phyloP scores from a whole-genome alignment of 768 basidiomycete species.

The Termitomyces eurrhizus region DNA sequence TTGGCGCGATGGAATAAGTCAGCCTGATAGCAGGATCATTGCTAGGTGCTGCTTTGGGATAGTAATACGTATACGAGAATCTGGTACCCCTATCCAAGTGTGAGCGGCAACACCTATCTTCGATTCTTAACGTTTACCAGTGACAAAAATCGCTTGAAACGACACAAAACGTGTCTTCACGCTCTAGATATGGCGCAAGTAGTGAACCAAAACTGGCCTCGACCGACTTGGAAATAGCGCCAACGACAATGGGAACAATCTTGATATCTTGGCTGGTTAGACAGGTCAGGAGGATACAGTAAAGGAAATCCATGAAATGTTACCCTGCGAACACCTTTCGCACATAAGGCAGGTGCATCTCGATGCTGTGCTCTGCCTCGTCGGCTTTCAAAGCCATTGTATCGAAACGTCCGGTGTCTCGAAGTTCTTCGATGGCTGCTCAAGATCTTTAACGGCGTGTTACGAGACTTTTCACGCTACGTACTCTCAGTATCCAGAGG shows the following conservation, averaged over 20 bases:
- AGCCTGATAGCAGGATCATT: slow-evolving; percentile 45
- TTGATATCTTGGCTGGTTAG: slow-evolving; percentile 60
- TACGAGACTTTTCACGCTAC: slow-evolving; percentile 20
- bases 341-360: slow-evolving; percentile 95
- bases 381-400: slow-evolving; percentile 66
- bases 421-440: slow-evolving; percentile 65
- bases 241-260: slow-evolving; percentile 90
- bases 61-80: slow-evolving; percentile 88
- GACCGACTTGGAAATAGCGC: slow-evolving; percentile 56
- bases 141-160: slow-evolving; percentile 98
- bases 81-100: slow-evolving; percentile 58
- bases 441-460: neutral
- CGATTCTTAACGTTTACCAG: slow-evolving; percentile 52
- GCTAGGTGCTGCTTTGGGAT: slow-evolving; percentile 55
- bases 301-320: slow-evolving; percentile 8
- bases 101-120: neutral
- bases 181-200: slow-evolving; percentile 75
- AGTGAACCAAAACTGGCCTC: slow-evolving; percentile 66
- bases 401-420: slow-evolving; percentile 63
- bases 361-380: slow-evolving; percentile 94
- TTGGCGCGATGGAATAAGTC: slow-evolving; percentile 37
- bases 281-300: neutral
- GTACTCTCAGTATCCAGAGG: slow-evolving; percentile 76
- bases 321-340: slow-evolving; percentile 83
- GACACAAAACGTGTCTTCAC: slow-evolving; percentile 81